A percentile compares a stretch with the other conserved stretches of the same genome.
These are phyloP conservation scores for Isatis lusitanica DNA, from an alignment of 441 rosid species.

Conservation along the genomic window DNA sequence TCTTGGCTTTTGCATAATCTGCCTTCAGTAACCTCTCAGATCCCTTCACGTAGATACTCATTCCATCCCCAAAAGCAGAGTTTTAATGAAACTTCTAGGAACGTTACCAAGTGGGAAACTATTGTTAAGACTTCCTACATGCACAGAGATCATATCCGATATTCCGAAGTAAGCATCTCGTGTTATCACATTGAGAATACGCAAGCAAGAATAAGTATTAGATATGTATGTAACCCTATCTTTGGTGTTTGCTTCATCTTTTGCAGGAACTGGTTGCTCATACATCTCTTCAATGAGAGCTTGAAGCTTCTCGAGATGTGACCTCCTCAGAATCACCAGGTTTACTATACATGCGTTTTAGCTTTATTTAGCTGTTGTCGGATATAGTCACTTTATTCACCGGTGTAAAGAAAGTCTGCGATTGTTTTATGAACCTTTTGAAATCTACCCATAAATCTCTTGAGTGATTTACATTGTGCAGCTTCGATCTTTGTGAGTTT, in stretches of 20 bases:
- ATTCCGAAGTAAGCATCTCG: constrained; percentile 36
- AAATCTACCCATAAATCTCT: constrained; percentile 1
- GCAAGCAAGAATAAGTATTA: constrained; percentile 54
- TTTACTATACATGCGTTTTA: constrained; percentile 4
- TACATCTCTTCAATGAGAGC: constrained; percentile 47
- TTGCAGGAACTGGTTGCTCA: constrained; percentile 66
- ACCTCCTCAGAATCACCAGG: constrained; percentile 13
- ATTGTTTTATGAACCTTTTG: constrained; percentile 2
- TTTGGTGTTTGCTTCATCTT: constrained; percentile 4
- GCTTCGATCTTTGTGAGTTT: constrained; percentile 4
- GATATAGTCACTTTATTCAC: constrained; percentile 3
- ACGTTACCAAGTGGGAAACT: constrained; percentile 80
- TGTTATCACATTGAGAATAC: constrained; percentile 29
- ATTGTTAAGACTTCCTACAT: constrained; percentile 60
- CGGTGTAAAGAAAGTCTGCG: constrained; percentile 2
- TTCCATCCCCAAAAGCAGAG: constrained; percentile 41
- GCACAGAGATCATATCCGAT: constrained; percentile 40
- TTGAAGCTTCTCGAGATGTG: constrained; percentile 11
- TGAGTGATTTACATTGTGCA: background rate
- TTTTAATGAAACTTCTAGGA: constrained; percentile 22
- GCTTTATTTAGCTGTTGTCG: background rate
- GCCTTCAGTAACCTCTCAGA: constrained; percentile 56
- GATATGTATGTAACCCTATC: constrained; percentile 35
- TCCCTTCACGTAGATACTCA: constrained; percentile 38
- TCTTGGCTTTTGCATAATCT: constrained; percentile 89